These are phyloP conservation scores for Maudiozyma saulgeensis DNA, from an alignment of 805 yeast species.

Conservation along the genomic window DNA sequence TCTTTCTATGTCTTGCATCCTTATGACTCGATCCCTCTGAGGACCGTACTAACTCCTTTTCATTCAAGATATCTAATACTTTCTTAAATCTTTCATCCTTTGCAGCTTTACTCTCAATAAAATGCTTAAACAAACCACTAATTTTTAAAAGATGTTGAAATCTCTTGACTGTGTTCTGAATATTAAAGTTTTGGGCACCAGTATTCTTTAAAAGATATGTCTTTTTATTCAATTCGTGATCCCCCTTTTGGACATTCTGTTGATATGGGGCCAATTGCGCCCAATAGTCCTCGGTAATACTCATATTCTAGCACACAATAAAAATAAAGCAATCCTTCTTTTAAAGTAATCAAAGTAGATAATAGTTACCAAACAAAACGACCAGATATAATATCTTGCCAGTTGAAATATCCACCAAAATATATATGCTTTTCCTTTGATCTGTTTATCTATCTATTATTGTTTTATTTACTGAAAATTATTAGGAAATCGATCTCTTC, in stretches of 20 bases:
- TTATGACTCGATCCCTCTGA: slow-evolving; percentile 1
- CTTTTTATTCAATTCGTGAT: slow-evolving; percentile 16
- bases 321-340: too few species aligned
- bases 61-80: slow-evolving; percentile 37
- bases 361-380: too few species aligned
- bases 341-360: too few species aligned
- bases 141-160: slow-evolving; percentile 58
- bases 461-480: neutral
- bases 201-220: slow-evolving; percentile 21
- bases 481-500: too few species aligned
- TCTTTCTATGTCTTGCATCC: slow-evolving; percentile 47
- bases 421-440: neutral
- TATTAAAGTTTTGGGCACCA: slow-evolving; percentile 33
- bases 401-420: slow-evolving; percentile 3
- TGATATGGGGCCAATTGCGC: slow-evolving; percentile 6
- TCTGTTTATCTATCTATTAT: neutral
- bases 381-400: too few species aligned
- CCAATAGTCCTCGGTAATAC: slow-evolving; percentile 14
- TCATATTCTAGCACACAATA: neutral
- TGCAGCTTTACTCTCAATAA: slow-evolving; percentile 53
- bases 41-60: slow-evolving; percentile 11
- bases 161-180: slow-evolving; percentile 53
- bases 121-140: slow-evolving; percentile 58
- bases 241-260: slow-evolving; percentile 5
- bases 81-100: slow-evolving; percentile 48